Evolutionary conservation across 192 early-diverging fungal species (phyloP).

Genomic region (Coemansia sp.): DNA sequence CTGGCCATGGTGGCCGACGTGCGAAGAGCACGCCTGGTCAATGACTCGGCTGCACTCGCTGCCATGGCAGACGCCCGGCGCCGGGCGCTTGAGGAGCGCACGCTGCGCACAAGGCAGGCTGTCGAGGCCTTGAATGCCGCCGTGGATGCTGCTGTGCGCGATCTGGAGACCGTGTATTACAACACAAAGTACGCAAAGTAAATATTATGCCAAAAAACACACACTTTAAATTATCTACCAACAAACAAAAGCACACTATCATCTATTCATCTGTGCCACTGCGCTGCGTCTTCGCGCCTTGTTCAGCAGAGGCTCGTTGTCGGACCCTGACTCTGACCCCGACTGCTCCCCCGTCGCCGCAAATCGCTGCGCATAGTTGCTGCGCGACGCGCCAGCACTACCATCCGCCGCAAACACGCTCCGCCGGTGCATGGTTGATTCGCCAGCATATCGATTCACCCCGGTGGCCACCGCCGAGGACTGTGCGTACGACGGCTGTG

Average conservation of each 20-base stretch:
- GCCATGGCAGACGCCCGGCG: constrained; percentile 38
- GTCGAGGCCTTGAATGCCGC: constrained; percentile 34
- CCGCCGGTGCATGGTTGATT: constrained; percentile 21
- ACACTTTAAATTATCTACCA: not conserved
- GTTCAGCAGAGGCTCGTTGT: constrained; percentile 40
- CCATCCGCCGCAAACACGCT: constrained; percentile 26
- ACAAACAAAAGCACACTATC: not conserved
- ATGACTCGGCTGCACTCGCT: constrained; percentile 32
- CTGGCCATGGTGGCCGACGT: constrained; percentile 46
- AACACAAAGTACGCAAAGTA: constrained; percentile 38
- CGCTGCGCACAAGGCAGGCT: constrained; percentile 10
- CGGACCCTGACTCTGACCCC: constrained; percentile 20
- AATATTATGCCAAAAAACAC: not conserved
- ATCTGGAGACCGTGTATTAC: constrained; percentile 45
- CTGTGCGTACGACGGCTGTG: constrained; percentile 8
- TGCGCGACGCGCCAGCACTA: not conserved
- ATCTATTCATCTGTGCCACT: not conserved
- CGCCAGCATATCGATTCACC: no score
- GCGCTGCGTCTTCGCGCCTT: not conserved
- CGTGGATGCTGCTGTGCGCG: constrained; percentile 39
- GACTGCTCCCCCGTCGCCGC: constrained; percentile 3
- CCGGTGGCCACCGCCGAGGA: constrained; percentile 3
- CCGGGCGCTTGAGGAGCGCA: constrained; percentile 20
- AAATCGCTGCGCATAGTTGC: constrained; percentile 13
- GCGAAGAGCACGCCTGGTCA: constrained; percentile 42